Evolutionary conservation across 495 filamentous ascomycete genomes (phyloP), one percentile per base, ranked within the genome.

Genomic region (Pseudevernia furfuracea): DNA sequence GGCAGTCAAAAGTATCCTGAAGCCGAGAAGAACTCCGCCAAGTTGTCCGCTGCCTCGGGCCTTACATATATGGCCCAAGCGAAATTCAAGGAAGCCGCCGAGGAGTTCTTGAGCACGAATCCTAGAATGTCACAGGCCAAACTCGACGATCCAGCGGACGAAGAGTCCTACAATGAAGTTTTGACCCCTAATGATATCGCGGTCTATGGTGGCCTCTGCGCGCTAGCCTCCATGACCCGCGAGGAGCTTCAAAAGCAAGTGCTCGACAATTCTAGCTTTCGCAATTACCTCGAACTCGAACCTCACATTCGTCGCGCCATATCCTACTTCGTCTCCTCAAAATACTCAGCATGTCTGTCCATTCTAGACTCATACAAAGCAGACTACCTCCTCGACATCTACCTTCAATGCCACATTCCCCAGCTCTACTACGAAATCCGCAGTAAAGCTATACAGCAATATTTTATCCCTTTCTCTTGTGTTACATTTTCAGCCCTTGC

Each of bases 251-350:
- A 96, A 71, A 74, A 69, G 9, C 77, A 79, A 25, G 90, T 97
- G 12, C 84, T 98, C 0, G 91, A 92, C 23, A 93, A 89, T 67
- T 75, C 75, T 34, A 76, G 78, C 39, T 98, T 98, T 79, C 86
- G 95, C 55, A 84, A 81, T 57, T 97, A 91, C 74, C 83, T 98
- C 4, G 93, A 98, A 73, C 82, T 93, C 2, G 94, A 97, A 72
- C 92, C 95, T 2, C 92, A 97, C 69, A 89, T 98, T 66, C 89
- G 95, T 58, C 89, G 91, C 25, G 95, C 94, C 32, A 88, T 98
- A 61, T 79, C 83, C 3, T 87, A 88, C 77, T 97, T 97, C 74
- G 88, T 90, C 68, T 89, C 85, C 61, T 89, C 89, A 46, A 88
- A 96, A 68, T 98, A 96, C 75, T 85, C 89, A 3, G 80, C 84